Conservation (phyloP, 441 rosid species). For the Mallotus repandus region DNA sequence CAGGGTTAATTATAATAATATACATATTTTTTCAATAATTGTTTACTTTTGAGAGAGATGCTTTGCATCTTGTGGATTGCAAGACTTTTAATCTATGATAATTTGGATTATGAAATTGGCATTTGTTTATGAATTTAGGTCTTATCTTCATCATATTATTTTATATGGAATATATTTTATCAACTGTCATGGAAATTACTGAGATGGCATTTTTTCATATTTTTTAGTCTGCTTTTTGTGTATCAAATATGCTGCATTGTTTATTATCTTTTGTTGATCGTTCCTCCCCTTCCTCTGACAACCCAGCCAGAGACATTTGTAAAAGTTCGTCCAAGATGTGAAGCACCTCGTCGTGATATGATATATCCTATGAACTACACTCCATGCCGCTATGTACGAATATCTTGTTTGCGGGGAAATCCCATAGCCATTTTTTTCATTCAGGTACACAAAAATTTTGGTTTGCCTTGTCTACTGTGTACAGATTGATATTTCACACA, state of each 20-base stretch:
- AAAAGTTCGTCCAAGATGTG: conserved; percentile 85
- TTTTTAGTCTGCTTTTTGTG: conserved; percentile 9
- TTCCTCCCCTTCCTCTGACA: conserved; percentile 16
- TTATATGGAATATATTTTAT: too few relatives aligned
- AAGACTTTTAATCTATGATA: neutral
- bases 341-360: conserved; percentile 93
- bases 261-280: conserved; percentile 7
- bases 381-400: conserved; percentile 78
- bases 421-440: conserved; percentile 87
- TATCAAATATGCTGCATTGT: conserved; percentile 1
- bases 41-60: too few relatives aligned
- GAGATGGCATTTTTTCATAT: neutral
- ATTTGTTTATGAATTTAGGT: neutral
- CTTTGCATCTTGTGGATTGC: neutral
- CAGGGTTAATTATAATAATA: neutral
- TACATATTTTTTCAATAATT: too few relatives aligned
- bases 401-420: conserved; percentile 86
- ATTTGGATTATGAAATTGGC: neutral
- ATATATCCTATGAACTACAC: conserved; percentile 73
- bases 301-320: conserved; percentile 81
- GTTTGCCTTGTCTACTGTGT: conserved; percentile 5
- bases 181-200: neutral
- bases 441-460: conserved; percentile 48
- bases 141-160: neutral
- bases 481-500: neutral